These are phyloP conservation scores for Pugionium cornutum DNA, from an alignment of 345 rosid species.

Conservation along the genomic window DNA sequence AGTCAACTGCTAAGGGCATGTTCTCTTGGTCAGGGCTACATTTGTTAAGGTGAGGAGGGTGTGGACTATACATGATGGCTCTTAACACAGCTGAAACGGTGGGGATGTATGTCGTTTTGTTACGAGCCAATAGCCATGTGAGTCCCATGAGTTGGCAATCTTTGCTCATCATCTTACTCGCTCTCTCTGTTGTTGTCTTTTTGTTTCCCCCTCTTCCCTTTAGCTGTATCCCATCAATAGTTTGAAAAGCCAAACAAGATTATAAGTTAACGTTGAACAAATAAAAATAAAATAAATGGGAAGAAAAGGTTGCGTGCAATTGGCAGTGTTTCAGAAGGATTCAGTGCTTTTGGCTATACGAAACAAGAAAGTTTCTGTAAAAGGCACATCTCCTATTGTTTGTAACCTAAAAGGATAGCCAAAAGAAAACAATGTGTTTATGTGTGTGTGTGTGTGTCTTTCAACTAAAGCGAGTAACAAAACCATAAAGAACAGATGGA, in stretches of 20 bases:
- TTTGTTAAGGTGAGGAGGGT: constrained; percentile 70
- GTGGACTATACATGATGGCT: constrained; percentile 89
- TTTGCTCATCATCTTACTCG: constrained; percentile 78
- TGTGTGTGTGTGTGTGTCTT: constrained; percentile 26
- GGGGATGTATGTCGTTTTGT: constrained; percentile 92
- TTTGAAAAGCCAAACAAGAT: neutral
- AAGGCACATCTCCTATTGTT: constrained; percentile 35
- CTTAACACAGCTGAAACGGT: constrained; percentile 96
- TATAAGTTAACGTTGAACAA: neutral
- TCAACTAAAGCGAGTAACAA: constrained; percentile 19
- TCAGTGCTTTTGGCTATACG: constrained; percentile 33
- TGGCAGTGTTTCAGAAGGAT: constrained; percentile 22
- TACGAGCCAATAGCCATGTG: constrained; percentile 94
- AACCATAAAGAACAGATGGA: constrained; percentile 8
- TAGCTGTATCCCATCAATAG: constrained; percentile 48
- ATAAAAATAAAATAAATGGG: neutral
- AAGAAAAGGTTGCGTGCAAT: constrained; percentile 16
- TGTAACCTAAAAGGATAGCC: constrained; percentile 44
- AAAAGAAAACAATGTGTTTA: constrained; percentile 24
- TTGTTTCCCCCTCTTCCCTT: constrained; percentile 68
- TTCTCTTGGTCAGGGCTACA: constrained; percentile 99
- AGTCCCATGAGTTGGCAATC: constrained; percentile 99
- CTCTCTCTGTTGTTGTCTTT: constrained; percentile 55
- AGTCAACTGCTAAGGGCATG: constrained; percentile 99
- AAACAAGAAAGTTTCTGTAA: constrained; percentile 40